A percentile compares a stretch with the other conserved stretches of the same genome.
Conservation (phyloP, 768 basidiomycete genomes). For the Rhodocollybia butyracea region DNA sequence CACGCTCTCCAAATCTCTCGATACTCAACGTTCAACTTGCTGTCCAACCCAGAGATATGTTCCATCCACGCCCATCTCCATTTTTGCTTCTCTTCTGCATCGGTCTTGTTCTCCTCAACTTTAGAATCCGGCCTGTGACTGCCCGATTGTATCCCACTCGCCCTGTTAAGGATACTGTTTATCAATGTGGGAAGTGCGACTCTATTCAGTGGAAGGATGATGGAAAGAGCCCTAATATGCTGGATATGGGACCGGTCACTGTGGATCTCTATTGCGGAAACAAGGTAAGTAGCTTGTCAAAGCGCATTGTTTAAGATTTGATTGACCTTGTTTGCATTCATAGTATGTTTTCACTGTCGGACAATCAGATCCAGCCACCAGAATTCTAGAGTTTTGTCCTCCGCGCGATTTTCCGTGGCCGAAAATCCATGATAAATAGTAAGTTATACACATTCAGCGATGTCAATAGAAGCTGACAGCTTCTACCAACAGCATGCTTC, state of each 20-base stretch:
- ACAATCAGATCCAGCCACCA: constrained; percentile 34
- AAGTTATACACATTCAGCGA: not conserved
- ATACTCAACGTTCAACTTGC: not conserved
- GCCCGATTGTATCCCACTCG: constrained; percentile 49
- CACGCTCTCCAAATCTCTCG: not conserved
- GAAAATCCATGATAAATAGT: constrained; percentile 24
- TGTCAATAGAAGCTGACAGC: not conserved
- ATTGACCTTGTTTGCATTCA: not conserved
- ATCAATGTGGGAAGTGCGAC: constrained; percentile 39
- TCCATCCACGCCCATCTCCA: not conserved
- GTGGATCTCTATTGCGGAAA: constrained; percentile 45
- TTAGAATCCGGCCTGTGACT: not conserved
- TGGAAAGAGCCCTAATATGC: constrained; percentile 33
- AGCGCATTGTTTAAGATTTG: not conserved
- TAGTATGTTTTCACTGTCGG: constrained; percentile 46
- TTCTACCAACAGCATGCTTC: constrained; percentile 25
- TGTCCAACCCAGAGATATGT: not conserved
- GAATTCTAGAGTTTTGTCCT: constrained; percentile 23
- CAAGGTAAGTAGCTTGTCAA: constrained; percentile 27
- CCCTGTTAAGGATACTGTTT: constrained; percentile 43
- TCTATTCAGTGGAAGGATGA: constrained; percentile 52
- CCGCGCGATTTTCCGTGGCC: constrained; percentile 18
- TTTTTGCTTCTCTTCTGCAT: not conserved
- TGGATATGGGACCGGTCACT: constrained; percentile 36
- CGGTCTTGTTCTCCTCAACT: not conserved